These are phyloP conservation scores for Vararia minispora DNA, from an alignment of 768 basidiomycete genomes.

Conservation along the genomic window DNA sequence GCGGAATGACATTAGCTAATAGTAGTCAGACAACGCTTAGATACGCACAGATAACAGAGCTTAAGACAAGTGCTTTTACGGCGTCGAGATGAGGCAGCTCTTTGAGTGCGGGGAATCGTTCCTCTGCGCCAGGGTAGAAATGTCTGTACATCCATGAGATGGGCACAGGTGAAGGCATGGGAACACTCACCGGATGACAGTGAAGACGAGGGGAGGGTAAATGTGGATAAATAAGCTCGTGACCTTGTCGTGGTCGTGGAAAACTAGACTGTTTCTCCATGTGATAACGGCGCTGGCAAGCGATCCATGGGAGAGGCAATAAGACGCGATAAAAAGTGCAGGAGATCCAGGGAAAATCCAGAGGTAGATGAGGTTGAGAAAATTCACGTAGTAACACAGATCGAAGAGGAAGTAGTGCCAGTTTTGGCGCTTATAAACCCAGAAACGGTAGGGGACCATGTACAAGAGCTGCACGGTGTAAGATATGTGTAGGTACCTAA, in stretches of 20 bases:
- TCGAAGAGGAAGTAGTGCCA: constrained; percentile 96
- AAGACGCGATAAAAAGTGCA: constrained; percentile 82
- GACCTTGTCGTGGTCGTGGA: constrained; percentile 95
- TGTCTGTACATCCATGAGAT: constrained; percentile 40
- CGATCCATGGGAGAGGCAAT: constrained; percentile 84
- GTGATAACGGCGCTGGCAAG: constrained; percentile 93
- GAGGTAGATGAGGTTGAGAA: constrained; percentile 85
- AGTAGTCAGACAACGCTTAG: constrained; percentile 1
- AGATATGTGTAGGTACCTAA: constrained; percentile 77
- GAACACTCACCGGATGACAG: constrained; percentile 65
- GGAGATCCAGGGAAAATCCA: constrained; percentile 79
- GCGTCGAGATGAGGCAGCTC: constrained; percentile 65
- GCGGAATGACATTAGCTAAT: too few relatives aligned
- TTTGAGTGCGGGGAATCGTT: constrained; percentile 76
- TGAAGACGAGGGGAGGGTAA: constrained; percentile 85
- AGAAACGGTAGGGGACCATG: constrained; percentile 75
- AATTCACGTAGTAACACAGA: constrained; percentile 87
- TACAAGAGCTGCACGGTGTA: constrained; percentile 73
- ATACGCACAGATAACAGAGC: constrained; percentile 71
- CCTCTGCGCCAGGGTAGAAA: constrained; percentile 70
- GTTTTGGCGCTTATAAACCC: constrained; percentile 81
- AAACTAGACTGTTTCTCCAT: constrained; percentile 97
- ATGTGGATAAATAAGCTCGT: constrained; percentile 94
- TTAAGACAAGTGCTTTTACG: constrained; percentile 61
- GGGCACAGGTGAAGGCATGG: background rate